Evolutionary conservation across 371 early-diverging fungal species (phyloP).

Genomic region (Lichtheimia ramosa): DNA sequence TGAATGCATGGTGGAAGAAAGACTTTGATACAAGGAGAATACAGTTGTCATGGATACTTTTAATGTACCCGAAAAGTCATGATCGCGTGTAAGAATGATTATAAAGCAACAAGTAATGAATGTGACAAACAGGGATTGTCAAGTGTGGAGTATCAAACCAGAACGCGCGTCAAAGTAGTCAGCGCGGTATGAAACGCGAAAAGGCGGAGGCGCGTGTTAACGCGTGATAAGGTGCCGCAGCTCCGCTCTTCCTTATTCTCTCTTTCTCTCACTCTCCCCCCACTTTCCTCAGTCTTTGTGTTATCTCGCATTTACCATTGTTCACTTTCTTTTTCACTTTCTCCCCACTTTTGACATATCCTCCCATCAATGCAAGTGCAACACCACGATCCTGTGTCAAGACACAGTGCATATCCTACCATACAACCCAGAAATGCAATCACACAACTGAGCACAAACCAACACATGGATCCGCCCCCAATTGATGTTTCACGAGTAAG

Average conservation of each 20-base stretch:
- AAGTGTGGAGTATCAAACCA: no score
- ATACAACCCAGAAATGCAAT: neutral
- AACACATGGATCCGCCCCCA: neutral
- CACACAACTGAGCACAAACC: neutral
- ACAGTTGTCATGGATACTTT: no score
- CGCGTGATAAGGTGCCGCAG: neutral
- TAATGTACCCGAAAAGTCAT: no score
- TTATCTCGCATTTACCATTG: neutral
- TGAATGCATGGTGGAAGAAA: no score
- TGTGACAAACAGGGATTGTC: no score
- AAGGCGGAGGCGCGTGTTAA: no score
- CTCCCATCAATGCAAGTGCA: neutral
- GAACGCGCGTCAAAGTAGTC: no score
- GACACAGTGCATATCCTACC: neutral
- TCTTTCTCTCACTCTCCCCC: neutral
- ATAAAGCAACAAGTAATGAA: no score
- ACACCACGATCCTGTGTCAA: neutral
- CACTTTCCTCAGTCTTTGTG: neutral
- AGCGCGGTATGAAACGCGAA: no score
- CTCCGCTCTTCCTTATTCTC: neutral
- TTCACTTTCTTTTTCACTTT: neutral
- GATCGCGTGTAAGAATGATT: no score
- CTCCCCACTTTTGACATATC: neutral
- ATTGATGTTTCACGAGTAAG: slow-evolving; percentile 22
- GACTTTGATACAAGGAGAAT: no score